Percentiles rank a stretch among this genome's conserved stretches.
Evolutionary conservation across 2,329 filamentous ascomycete genomes (phyloP).

Genomic region (Periconia macrospinosa): DNA sequence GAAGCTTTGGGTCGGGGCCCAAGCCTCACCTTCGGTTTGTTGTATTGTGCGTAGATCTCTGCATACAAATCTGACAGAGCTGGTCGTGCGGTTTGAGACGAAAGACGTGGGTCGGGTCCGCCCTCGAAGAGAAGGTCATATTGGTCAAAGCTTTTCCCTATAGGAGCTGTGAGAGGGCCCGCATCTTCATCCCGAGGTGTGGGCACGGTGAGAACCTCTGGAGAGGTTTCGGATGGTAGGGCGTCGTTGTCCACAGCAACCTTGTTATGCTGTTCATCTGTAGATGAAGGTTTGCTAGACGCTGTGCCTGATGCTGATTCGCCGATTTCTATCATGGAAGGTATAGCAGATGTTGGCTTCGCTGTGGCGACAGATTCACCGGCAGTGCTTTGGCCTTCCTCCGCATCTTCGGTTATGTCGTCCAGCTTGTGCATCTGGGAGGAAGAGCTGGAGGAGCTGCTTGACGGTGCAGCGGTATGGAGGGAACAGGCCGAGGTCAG

Average conservation of each 20-base stretch:
- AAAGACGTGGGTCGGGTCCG: constrained; percentile 48
- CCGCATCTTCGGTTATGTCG: constrained; percentile 92
- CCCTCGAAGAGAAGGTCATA: constrained; percentile 39
- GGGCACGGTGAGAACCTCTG: not conserved
- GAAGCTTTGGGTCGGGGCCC: constrained; percentile 86
- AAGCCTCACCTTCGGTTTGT: constrained; percentile 83
- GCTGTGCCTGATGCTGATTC: constrained; percentile 16
- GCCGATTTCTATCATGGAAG: constrained; percentile 26
- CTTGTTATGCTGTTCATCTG: constrained; percentile 10
- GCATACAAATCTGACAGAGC: constrained; percentile 47
- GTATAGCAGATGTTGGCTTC: constrained; percentile 24
- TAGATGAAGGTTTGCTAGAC: constrained; percentile 1
- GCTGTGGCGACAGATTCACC: constrained; percentile 17
- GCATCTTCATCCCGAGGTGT: constrained; percentile 11
- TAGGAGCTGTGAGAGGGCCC: constrained; percentile 1
- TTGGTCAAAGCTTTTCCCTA: constrained; percentile 31
- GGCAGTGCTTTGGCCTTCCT: constrained; percentile 60
- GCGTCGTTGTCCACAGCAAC: constrained; percentile 13
- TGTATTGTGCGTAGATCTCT: constrained; percentile 55
- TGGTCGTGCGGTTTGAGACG: constrained; percentile 45
- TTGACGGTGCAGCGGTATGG: constrained; percentile 84
- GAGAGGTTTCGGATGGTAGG: not conserved
- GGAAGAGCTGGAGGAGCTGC: constrained; percentile 81
- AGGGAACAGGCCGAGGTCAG: constrained; percentile 87
- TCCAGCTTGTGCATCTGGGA: constrained; percentile 75